These are phyloP conservation scores for Aspergillus heteromorphus DNA, from an alignment of 495 filamentous ascomycete genomes.

Conservation along the genomic window DNA sequence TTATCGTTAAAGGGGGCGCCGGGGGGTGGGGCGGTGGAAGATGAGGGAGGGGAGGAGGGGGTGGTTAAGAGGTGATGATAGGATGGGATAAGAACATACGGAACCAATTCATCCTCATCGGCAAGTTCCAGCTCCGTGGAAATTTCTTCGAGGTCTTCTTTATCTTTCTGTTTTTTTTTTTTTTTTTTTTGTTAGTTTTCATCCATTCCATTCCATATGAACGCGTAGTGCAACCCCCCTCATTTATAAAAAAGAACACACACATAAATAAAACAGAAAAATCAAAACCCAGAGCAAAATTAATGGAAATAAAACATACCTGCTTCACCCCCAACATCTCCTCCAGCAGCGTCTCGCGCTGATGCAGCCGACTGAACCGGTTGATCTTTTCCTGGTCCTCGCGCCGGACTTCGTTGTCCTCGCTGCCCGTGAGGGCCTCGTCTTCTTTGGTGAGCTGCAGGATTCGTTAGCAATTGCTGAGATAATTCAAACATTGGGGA, in stretches of 20 bases:
- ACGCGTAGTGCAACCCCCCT: no score
- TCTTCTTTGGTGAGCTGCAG: constrained; percentile 94
- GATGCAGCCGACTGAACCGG: constrained; percentile 90
- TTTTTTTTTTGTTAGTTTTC: constrained; percentile 1
- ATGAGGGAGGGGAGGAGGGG: not conserved
- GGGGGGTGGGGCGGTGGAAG: not conserved
- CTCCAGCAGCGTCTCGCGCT: constrained; percentile 70
- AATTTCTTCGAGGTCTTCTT: constrained; percentile 93
- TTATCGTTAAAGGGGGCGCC: constrained; percentile 1
- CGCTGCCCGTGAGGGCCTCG: constrained; percentile 60
- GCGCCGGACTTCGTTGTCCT: constrained; percentile 86
- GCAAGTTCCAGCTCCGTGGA: constrained; percentile 86
- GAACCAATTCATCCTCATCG: constrained; percentile 89
- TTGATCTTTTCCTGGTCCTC: constrained; percentile 99
- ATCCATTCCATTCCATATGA: not conserved
- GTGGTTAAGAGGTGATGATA: not conserved
- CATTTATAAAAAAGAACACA: not conserved
- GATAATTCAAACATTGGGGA: no score
- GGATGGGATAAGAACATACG: constrained; percentile 48
- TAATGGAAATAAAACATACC: constrained; percentile 42
- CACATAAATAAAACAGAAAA: not conserved
- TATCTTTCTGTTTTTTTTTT: constrained; percentile 91
- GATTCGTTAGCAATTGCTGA: no score
- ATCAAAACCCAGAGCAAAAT: not conserved
- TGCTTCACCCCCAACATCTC: constrained; percentile 78